phyloP scores from a whole-genome alignment of 768 basidiomycete genomes.

The Pleurotus djamor region DNA sequence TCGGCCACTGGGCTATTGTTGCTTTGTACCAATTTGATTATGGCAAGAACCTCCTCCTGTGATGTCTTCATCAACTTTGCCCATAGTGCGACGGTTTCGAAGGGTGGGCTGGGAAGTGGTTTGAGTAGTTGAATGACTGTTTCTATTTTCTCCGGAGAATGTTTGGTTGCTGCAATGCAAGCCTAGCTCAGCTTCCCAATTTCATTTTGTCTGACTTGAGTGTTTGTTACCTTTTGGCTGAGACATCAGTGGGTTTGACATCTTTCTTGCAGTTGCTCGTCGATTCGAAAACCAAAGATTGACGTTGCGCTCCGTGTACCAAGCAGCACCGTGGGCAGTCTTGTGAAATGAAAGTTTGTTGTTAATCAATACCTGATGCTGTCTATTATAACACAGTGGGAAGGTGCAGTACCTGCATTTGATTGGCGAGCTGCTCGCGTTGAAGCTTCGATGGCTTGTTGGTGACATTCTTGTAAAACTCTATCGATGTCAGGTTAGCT shows the following conservation, averaged over 20 bases:
- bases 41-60: conserved; percentile 11
- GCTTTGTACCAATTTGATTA: conserved; percentile 17
- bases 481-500: background rate
- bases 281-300: too few species aligned
- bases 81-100: conserved; percentile 26
- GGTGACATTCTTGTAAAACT: conserved; percentile 3
- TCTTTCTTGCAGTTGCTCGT: too few species aligned
- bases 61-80: conserved; percentile 21
- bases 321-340: background rate
- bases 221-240: too few species aligned
- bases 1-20: conserved; percentile 4
- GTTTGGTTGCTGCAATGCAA: background rate
- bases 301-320: background rate
- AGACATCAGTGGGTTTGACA: too few species aligned
- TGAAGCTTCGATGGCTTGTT: conserved; percentile 8
- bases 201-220: background rate
- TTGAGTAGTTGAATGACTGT: conserved; percentile 19
- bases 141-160: conserved; percentile 14
- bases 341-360: too few species aligned
- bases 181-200: background rate
- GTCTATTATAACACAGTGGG: too few species aligned
- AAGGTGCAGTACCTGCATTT: background rate
- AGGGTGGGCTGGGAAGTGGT: conserved; percentile 18
- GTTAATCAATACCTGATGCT: too few species aligned
- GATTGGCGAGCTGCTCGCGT: conserved; percentile 5